A percentile compares a stretch with the other conserved stretches of the same genome.
Conservation (phyloP, 768 basidiomycete species). For the Lactarius indigo region DNA sequence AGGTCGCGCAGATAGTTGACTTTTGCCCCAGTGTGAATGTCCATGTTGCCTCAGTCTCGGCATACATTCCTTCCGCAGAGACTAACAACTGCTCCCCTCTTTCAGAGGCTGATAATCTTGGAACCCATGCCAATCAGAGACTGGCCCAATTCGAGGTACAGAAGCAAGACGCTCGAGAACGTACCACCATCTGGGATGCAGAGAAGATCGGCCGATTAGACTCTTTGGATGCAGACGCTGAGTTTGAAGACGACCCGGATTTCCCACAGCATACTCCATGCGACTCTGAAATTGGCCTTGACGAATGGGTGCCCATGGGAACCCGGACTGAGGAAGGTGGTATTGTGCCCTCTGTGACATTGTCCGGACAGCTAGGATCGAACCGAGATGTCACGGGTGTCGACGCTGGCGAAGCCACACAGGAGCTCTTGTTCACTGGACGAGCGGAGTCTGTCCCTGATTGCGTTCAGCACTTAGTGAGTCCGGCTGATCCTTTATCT, state of each 20-base stretch:
- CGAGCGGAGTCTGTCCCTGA: conserved; percentile 19
- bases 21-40: conserved; percentile 56
- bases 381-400: conserved; percentile 39
- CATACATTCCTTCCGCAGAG: conserved; percentile 64
- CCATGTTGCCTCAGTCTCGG: conserved; percentile 68
- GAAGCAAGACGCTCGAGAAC: conserved; percentile 53
- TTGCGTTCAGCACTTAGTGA: conserved; percentile 20
- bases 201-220: conserved; percentile 36
- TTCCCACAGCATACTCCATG: conserved; percentile 31
- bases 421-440: conserved; percentile 24
- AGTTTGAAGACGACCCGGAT: conserved; percentile 57
- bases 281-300: conserved; percentile 16
- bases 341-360: conserved; percentile 42
- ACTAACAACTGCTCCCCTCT: conserved; percentile 46
- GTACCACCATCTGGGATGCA: conserved; percentile 66
- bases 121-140: conserved; percentile 37
- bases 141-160: conserved; percentile 58
- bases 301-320: conserved; percentile 48
- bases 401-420: conserved; percentile 45
- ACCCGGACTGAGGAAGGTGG: conserved; percentile 52
- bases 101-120: conserved; percentile 45
- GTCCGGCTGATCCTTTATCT: not conserved
- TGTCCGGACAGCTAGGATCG: conserved; percentile 30
- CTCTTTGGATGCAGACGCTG: conserved; percentile 48
- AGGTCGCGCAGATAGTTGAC: conserved; percentile 4